Percentiles rank a stretch among this genome's conserved stretches.
Evolutionary conservation across 805 yeast genomes (phyloP).

Genomic region (Pichia cabralensis): DNA sequence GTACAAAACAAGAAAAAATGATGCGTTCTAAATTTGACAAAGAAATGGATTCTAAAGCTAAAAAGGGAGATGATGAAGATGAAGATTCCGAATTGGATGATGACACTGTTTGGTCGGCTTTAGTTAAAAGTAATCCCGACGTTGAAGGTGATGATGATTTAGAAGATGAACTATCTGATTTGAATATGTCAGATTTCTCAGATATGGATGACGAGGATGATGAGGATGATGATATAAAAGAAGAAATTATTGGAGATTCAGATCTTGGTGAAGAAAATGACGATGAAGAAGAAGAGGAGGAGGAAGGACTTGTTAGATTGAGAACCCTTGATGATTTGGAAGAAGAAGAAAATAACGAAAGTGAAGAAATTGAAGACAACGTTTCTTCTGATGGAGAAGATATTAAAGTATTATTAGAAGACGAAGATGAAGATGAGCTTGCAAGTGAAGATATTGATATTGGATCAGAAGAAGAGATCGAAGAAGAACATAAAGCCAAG

Average conservation of each 20-base stretch:
- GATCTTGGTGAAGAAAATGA: conserved; percentile 27
- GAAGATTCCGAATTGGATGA: conserved; percentile 41
- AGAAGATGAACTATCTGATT: conserved; percentile 29
- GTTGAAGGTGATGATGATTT: conserved; percentile 37
- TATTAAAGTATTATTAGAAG: conserved; percentile 13
- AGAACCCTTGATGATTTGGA: conserved; percentile 22
- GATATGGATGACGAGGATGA: conserved; percentile 26
- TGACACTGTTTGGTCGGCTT: conserved; percentile 50
- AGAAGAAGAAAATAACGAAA: conserved; percentile 26
- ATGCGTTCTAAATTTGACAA: conserved; percentile 30
- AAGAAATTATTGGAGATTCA: conserved; percentile 14
- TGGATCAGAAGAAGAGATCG: conserved; percentile 8
- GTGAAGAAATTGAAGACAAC: conserved; percentile 12
- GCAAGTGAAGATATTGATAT: conserved; percentile 19
- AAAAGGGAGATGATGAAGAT: conserved; percentile 26
- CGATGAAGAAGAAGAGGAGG: conserved; percentile 26
- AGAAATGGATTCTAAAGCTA: conserved; percentile 37
- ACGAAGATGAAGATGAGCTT: conserved; percentile 19
- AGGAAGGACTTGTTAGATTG: no score
- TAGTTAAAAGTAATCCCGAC: conserved; percentile 48
- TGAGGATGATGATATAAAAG: conserved; percentile 13
- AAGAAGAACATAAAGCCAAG: conserved; percentile 15
- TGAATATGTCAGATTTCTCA: conserved; percentile 29
- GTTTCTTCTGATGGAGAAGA: conserved; percentile 21
- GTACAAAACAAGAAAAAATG: conserved; percentile 41